Conservation (phyloP, 2,329 filamentous ascomycete genomes). For the Microsporum ferrugineum region DNA sequence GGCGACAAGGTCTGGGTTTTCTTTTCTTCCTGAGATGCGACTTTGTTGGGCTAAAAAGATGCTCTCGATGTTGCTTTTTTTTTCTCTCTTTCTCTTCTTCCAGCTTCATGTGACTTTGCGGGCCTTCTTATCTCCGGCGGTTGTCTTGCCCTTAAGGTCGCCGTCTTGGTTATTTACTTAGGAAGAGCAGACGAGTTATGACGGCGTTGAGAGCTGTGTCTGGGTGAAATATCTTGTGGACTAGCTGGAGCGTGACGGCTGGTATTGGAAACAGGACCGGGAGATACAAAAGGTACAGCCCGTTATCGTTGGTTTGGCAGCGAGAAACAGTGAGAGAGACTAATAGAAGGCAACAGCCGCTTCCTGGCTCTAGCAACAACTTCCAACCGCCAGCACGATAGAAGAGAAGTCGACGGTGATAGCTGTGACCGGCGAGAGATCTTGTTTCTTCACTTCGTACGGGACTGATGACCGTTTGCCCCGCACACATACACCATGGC, state of each 20-base stretch:
- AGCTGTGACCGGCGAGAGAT: background rate
- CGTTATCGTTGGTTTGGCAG: background rate
- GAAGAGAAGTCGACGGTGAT: background rate
- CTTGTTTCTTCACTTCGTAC: background rate
- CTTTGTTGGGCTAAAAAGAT: background rate
- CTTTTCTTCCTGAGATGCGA: background rate
- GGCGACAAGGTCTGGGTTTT: background rate
- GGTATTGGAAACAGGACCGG: background rate
- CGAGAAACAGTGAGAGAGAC: background rate
- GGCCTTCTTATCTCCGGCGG: background rate
- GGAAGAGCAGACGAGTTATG: background rate
- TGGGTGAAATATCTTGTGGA: background rate
- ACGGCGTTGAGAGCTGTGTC: background rate
- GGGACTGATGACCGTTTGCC: slow-evolving; percentile 7
- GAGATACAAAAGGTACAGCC: background rate
- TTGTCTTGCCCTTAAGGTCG: background rate
- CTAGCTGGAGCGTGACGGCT: background rate
- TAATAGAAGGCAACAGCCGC: background rate
- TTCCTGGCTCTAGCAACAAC: background rate
- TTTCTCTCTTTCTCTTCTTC: too few relatives aligned
- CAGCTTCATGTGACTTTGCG: background rate
- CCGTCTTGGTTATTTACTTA: background rate
- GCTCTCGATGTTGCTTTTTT: background rate
- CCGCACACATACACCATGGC: slow-evolving; percentile 51
- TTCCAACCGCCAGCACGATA: background rate